Conservation (phyloP, 257 asterid genomes). For the Ajuga chamaepitys region DNA sequence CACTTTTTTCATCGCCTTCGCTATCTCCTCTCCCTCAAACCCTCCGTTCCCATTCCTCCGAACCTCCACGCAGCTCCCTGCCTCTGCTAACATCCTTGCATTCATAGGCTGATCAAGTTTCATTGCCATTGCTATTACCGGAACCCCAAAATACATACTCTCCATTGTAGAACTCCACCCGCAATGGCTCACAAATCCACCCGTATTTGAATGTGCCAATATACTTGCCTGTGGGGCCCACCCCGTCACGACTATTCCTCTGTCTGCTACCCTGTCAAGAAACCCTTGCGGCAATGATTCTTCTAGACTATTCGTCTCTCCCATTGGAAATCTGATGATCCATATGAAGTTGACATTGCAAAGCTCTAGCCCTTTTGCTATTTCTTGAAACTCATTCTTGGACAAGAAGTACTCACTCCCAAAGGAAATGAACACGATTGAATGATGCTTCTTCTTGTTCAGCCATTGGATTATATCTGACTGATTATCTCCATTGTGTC, state of each 20-base stretch:
- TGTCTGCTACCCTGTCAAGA: conserved; percentile 25
- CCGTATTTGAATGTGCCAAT: conserved; percentile 17
- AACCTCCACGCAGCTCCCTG: conserved; percentile 24
- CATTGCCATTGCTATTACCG: conserved; percentile 35
- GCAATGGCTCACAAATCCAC: conserved; percentile 31
- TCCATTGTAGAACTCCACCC: conserved; percentile 28
- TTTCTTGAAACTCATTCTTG: conserved; percentile 16
- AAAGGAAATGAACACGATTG: conserved; percentile 29
- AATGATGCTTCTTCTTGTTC: conserved; percentile 6
- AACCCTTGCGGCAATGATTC: conserved; percentile 15
- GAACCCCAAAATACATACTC: conserved; percentile 21
- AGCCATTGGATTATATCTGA: conserved; percentile 31
- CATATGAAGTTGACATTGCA: conserved; percentile 25
- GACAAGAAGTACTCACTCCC: conserved; percentile 39
- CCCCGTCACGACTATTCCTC: conserved; percentile 18
- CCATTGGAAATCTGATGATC: conserved; percentile 27
- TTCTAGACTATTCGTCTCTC: background rate
- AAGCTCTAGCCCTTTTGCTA: conserved; percentile 27
- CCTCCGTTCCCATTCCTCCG: background rate
- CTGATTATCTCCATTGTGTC: background rate
- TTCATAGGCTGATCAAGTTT: conserved; percentile 23
- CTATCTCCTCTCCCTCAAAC: background rate
- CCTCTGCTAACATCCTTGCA: conserved; percentile 19
- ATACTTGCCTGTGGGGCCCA: conserved; percentile 33
- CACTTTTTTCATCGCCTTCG: background rate